These are phyloP conservation scores for Fusarium tanahbumbuense DNA, from an alignment of 2,329 filamentous ascomycete genomes.

Conservation along the genomic window DNA sequence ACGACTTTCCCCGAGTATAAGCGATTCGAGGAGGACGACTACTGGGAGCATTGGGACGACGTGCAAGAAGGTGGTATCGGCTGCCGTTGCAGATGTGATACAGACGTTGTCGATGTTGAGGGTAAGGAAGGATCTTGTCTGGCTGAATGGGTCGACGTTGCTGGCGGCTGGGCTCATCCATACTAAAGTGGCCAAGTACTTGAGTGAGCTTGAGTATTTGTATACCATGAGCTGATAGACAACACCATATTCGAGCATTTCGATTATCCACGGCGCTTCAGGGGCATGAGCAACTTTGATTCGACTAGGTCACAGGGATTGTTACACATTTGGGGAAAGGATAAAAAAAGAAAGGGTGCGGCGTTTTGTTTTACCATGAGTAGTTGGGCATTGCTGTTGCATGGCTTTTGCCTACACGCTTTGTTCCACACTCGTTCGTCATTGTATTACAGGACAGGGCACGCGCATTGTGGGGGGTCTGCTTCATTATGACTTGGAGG, in stretches of 20 bases:
- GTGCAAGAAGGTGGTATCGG: constrained; percentile 96
- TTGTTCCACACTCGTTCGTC: constrained; percentile 18
- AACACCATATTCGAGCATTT: constrained; percentile 14
- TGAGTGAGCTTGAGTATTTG: constrained; percentile 5
- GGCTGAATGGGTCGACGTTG: constrained; percentile 96
- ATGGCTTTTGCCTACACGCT: constrained; percentile 15
- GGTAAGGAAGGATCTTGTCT: constrained; percentile 97
- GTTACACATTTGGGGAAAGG: constrained; percentile 27
- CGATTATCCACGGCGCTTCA: constrained; percentile 26
- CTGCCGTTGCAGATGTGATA: constrained; percentile 96
- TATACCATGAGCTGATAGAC: background rate
- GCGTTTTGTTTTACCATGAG: constrained; percentile 44
- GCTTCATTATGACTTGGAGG: constrained; percentile 18
- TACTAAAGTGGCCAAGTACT: constrained; percentile 43
- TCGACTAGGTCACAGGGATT: constrained; percentile 29
- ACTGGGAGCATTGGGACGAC: constrained; percentile 90
- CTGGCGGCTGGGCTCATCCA: constrained; percentile 84
- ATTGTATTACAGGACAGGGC: constrained; percentile 25
- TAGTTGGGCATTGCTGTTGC: constrained; percentile 3
- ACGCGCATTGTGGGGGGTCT: constrained; percentile 29
- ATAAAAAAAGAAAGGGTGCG: constrained; percentile 37
- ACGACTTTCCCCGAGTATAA: constrained; percentile 85
- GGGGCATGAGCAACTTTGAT: constrained; percentile 37
- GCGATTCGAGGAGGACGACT: constrained; percentile 91
- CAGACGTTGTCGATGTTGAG: constrained; percentile 96